Evolutionary conservation across 1,139 yeast genomes (phyloP).

Genomic region (Hyphopichia buzzinii): DNA sequence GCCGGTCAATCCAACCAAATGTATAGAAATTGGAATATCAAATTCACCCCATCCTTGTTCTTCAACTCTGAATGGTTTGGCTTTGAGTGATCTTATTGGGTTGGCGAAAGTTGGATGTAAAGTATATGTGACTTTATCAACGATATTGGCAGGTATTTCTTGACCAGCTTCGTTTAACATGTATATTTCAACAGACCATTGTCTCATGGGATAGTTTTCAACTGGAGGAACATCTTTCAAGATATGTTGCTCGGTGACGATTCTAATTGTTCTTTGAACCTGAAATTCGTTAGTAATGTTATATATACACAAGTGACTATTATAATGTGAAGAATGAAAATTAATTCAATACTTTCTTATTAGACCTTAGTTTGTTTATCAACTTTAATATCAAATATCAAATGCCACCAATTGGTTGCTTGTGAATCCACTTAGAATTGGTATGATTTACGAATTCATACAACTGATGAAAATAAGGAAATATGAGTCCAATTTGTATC

Average conservation of each 20-base stretch:
- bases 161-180: conserved; percentile 78
- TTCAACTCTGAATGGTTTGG: conserved; percentile 83
- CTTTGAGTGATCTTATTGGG: conserved; percentile 78
- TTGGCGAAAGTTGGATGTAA: conserved; percentile 93
- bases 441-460: no score
- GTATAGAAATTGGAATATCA: conserved; percentile 78
- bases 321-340: no score
- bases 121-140: conserved; percentile 90
- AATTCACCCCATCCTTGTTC: conserved; percentile 99
- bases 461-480: no score
- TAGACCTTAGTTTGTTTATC: no score
- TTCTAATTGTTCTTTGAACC: conserved; percentile 84
- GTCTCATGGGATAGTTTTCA: conserved; percentile 93
- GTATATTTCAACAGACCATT: conserved; percentile 80
- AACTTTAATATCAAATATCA: no score
- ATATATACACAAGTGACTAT: no score
- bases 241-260: conserved; percentile 83
- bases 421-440: no score
- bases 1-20: conserved; percentile 62
- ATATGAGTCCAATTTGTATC: no score
- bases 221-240: conserved; percentile 83
- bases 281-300: conserved; percentile 15
- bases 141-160: conserved; percentile 81
- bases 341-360: no score
- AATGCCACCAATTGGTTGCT: no score